A percentile compares a stretch with the other conserved stretches of the same genome.
Evolutionary conservation across 2,329 filamentous ascomycete species (phyloP).

Genomic region (Orbilia oligospora): DNA sequence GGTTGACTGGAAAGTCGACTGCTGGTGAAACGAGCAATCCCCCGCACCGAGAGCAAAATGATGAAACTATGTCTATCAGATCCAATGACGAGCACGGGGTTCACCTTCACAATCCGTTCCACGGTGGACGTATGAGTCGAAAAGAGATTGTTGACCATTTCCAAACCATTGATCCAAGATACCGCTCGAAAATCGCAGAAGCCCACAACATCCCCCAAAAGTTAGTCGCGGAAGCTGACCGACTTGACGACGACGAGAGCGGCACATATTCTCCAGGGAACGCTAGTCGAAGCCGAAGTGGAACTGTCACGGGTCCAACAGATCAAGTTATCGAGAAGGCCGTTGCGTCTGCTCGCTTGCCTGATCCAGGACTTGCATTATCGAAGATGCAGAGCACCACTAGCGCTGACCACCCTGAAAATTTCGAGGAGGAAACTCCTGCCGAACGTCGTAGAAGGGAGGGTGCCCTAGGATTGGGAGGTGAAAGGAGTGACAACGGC

Average conservation of each 20-base stretch:
- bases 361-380: slow-evolving; percentile 39
- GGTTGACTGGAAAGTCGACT: slow-evolving; percentile 59
- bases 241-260: slow-evolving; percentile 49
- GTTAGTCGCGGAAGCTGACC: slow-evolving; percentile 51
- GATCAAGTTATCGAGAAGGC: slow-evolving; percentile 52
- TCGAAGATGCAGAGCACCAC: slow-evolving; percentile 45
- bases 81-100: slow-evolving; percentile 59
- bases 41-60: slow-evolving; percentile 60
- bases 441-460: slow-evolving; percentile 81
- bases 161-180: slow-evolving; percentile 53
- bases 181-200: slow-evolving; percentile 51
- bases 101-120: slow-evolving; percentile 57
- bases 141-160: slow-evolving; percentile 54
- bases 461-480: slow-evolving; percentile 75
- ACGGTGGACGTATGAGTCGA: slow-evolving; percentile 54
- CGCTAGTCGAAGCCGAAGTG: slow-evolving; percentile 10
- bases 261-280: slow-evolving; percentile 51
- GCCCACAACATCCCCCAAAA: slow-evolving; percentile 52
- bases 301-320: slow-evolving; percentile 30
- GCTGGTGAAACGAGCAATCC: slow-evolving; percentile 60
- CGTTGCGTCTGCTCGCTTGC: slow-evolving; percentile 16
- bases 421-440: slow-evolving; percentile 76
- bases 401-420: slow-evolving; percentile 45
- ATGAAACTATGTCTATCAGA: slow-evolving; percentile 51
- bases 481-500: slow-evolving; percentile 7